Evolutionary conservation across 495 filamentous ascomycete species (phyloP).

Genomic region (Amorphotheca resinae): DNA sequence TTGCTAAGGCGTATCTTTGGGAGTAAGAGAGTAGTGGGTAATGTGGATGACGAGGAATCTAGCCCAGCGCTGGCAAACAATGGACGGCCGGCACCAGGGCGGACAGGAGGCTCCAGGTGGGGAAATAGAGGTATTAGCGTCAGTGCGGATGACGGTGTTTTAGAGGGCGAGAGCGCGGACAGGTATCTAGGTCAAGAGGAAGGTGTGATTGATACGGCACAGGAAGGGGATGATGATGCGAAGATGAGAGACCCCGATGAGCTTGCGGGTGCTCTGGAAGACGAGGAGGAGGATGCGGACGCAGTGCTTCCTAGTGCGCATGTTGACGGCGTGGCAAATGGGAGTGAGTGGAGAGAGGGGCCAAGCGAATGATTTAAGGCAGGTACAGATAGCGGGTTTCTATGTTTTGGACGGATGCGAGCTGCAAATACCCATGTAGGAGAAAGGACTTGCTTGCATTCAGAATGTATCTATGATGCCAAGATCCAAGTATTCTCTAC

Average conservation of each 20-base stretch:
- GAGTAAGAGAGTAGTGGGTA: constrained; percentile 29
- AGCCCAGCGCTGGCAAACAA: constrained; percentile 30
- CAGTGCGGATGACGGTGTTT: constrained; percentile 63
- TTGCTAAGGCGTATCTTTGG: constrained; percentile 45
- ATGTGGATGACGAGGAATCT: constrained; percentile 34
- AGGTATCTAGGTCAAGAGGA: constrained; percentile 14
- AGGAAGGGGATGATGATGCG: constrained; percentile 34
- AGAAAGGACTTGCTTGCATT: too few relatives aligned
- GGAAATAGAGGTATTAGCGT: constrained; percentile 68
- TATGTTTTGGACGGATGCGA: too few relatives aligned
- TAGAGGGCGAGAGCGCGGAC: constrained; percentile 32
- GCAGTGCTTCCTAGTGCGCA: not conserved
- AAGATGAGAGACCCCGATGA: constrained; percentile 47
- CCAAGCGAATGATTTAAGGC: too few relatives aligned
- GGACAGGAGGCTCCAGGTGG: constrained; percentile 42
- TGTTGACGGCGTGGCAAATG: not conserved
- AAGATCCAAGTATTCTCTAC: too few relatives aligned
- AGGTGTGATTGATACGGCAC: constrained; percentile 13
- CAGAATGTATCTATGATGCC: too few relatives aligned
- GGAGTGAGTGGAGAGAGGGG: not conserved
- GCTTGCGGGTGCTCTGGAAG: constrained; percentile 37
- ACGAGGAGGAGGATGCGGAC: constrained; percentile 28
- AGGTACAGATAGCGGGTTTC: too few relatives aligned
- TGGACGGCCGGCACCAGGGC: constrained; percentile 5
- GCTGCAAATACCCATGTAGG: too few relatives aligned